Evolutionary conservation across 257 asterid species (phyloP), one percentile per base, ranked within the genome.

Genomic region (Primulina huaijiensis): DNA sequence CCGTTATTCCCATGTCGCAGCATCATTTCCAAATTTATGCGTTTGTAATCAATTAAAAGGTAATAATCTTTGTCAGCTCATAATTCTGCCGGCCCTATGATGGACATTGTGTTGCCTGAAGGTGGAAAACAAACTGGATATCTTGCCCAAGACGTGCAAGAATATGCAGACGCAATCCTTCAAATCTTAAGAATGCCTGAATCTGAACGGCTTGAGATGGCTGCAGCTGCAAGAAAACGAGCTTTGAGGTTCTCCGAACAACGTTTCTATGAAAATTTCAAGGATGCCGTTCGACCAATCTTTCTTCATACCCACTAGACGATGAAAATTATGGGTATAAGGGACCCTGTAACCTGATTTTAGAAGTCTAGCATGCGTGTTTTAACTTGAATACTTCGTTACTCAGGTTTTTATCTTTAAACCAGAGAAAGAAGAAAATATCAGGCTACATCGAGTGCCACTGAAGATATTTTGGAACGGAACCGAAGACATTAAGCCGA

Each of bases 31-130:
- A 0, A 14, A 19, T 74, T 31, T 31, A 14, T 68, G 21, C 35
- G 0, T 9, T 23, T n/a, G 11, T 10, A 12, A 53, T 50, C 21
- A 69, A 7, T 46, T 63, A 7, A 3, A 23, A 17, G 1, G 65
- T 64, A 31, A 64, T 30, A 27, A 40, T 29, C 62, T 21, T 65
- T 60, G 23, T 62, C 89, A 91, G 99, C 99, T 29, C 95, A 94
- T 82, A 89, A 85, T 64, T 94, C 96, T 34, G 99, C 97, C 60
- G 99, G 98, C 37, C 98, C 98, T 20, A 89, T 67, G 85, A 80
- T 94, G 97, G 99, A 91, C 81, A 88, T 94, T 63, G 95, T 94
- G 68, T 74, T 85, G 33, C 81, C 83, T 21, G 95, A 94, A 87
- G 96, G 87, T 62, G 96, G 93, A 60, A 83, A 69, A 55, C 83